Percentiles rank a stretch among this genome's conserved stretches.
Conservation (phyloP, 495 filamentous ascomycete genomes). For the Xylaria flabelliformis region DNA sequence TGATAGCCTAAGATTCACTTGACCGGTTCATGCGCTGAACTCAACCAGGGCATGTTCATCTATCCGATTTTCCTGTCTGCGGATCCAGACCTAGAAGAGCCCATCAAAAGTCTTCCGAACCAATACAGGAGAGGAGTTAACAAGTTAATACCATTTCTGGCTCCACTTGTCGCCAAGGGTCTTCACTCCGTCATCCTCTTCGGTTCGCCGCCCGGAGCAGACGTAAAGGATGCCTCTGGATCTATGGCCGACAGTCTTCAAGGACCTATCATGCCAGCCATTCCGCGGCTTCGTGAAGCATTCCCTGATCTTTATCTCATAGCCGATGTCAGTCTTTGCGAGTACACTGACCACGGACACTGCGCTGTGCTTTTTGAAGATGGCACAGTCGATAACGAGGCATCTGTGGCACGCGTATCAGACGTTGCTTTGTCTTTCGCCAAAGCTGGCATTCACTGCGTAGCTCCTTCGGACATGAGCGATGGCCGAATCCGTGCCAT, state of each 20-base stretch:
- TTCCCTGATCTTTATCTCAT: constrained; percentile 79
- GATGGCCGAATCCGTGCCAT: constrained; percentile 83
- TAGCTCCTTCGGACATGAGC: constrained; percentile 88
- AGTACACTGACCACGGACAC: constrained; percentile 86
- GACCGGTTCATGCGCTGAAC: background rate
- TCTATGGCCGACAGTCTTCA: constrained; percentile 78
- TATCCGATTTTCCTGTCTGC: constrained; percentile 86
- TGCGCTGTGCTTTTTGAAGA: constrained; percentile 84
- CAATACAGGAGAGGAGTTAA: constrained; percentile 79
- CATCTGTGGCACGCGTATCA: constrained; percentile 77
- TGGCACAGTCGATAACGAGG: constrained; percentile 75
- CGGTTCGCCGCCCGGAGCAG: constrained; percentile 72
- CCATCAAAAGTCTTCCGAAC: constrained; percentile 76
- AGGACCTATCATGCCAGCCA: constrained; percentile 78
- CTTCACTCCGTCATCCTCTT: constrained; percentile 82
- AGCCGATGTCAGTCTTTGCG: constrained; percentile 83
- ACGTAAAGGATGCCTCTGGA: constrained; percentile 76
- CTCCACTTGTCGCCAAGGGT: constrained; percentile 73
- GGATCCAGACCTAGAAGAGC: constrained; percentile 75
- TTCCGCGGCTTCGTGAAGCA: constrained; percentile 70
- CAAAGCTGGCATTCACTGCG: constrained; percentile 79
- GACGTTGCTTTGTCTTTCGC: constrained; percentile 84
- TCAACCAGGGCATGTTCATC: constrained; percentile 76
- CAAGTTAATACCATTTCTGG: constrained; percentile 71
- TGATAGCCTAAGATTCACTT: background rate